Evolutionary conservation across 73 alveolate species (phyloP), one percentile per base, ranked within the genome.

Genomic region (Tetrahymena malaccensis): DNA sequence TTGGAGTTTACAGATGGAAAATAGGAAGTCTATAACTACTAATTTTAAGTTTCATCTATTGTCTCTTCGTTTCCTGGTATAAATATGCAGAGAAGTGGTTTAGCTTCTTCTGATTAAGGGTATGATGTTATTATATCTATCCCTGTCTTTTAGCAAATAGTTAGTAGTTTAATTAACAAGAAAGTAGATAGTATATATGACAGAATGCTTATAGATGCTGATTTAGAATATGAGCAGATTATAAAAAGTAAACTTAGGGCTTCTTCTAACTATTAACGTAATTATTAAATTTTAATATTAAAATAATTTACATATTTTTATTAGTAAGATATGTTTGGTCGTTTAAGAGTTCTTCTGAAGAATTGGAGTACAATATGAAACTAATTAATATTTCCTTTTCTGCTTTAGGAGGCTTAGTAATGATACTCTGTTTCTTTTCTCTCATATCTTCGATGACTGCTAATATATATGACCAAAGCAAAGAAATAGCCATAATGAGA

Each of bases 371-470:
- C 43, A 97, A 97, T 7, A 43, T 96, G 40, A 93, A 93, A 21
- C 95, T 98, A 25, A 96, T 98, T 10, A 85, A 93, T 93, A 44
- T 96, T 85, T 97, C 98, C 19, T 99, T 98, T 96, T 96, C 97
- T 94, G 96, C 96, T 35, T 96, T 98, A 85, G 97, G 98, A 37
- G 95, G 98, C 1, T 96, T 99, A 27, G 98, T 97, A 22, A 98
- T 99, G 98, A 96, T 98, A 57, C 98, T 99, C 70, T 99, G 99
- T 94, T 97, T 99, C 97, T 99, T 99, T 96, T 97, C 99, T 58
- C 97, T 99, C 31, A 96, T 98, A 85, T 98, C 99, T 27, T 98
- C 99, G n/a, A 99, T 99, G 99, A 96, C 99, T 21, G 99, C 99
- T 10, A 99, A 99, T 97, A 97, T 99, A 31, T 96, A 95, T 94